Evolutionary conservation across 768 basidiomycete genomes (phyloP), one percentile per base, ranked within the genome.

Genomic region (Pleurotus tuoliensis): DNA sequence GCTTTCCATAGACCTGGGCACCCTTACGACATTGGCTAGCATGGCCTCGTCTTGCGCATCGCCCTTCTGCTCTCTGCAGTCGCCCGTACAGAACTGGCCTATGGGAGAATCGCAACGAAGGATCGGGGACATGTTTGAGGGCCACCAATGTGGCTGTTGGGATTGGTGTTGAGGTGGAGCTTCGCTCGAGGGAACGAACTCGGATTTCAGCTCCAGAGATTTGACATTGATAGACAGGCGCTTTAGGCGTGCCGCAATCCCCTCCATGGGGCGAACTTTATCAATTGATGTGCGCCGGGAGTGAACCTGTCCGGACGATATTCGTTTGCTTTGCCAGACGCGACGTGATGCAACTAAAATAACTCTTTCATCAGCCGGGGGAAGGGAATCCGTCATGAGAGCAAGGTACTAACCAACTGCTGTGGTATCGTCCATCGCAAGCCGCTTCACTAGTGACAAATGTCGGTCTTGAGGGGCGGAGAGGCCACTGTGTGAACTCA

Each of bases 11-110:
- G 30, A 34, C 30, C 30, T 34, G 7, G 11, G 30, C 27, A 24
- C n/a, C 64, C 71, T 15, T 51, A 73, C 72, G 55, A 74, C 73
- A 56, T 73, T 66, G 0, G 70, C 68, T 16, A 52, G 20, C 5
- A n/a, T 20, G 20, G n/a, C 24, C 51, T 18, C 51, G 12, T 37
- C 34, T 20, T 37, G 24, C 16, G 25, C 34, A 27, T 18, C 46
- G 39, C 64, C 59, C 15, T 51, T 38, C 1, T 60, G 24, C 1
- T 59, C 61, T 13, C 20, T 40, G 56, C 73, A 74, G 22, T 62
- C 69, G 1, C 74, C 74, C 15, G 65, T 63, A 48, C 71, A 74
- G 59, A 63, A 72, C 52, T 66, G 52, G 3, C 63, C 63, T 3
- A 69, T 66, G 0, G 76, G 74, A 1, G 76, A 74, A 9, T 56